Evolutionary conservation across 768 basidiomycete genomes (phyloP).

Genomic region (Lyophyllum semitale): DNA sequence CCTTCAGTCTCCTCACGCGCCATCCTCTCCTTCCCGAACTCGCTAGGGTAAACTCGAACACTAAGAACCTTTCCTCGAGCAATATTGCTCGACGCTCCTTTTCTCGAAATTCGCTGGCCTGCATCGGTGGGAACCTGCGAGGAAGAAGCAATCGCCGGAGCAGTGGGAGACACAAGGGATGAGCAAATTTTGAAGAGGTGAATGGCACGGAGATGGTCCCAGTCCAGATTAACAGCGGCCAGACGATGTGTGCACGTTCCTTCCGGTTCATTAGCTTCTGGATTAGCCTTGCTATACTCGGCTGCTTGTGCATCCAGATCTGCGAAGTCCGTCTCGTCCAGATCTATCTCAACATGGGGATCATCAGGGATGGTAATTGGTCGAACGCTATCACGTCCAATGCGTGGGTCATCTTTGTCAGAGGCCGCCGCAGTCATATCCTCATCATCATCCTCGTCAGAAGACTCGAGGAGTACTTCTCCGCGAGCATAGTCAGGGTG

Average conservation of each 20-base stretch:
- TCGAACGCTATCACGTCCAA: constrained; percentile 48
- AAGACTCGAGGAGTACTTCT: constrained; percentile 84
- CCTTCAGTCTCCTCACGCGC: constrained; percentile 87
- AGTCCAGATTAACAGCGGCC: constrained; percentile 95
- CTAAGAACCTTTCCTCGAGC: constrained; percentile 69
- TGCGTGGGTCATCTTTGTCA: constrained; percentile 41
- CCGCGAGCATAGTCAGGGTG: constrained; percentile 88
- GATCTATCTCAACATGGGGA: constrained; percentile 64
- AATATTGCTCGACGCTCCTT: constrained; percentile 30
- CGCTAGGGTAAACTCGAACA: constrained; percentile 88
- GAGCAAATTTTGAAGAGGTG: constrained; percentile 93
- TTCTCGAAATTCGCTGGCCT: constrained; percentile 16
- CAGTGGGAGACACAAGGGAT: constrained; percentile 72
- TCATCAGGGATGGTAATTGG: constrained; percentile 39
- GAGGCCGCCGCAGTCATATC: constrained; percentile 14
- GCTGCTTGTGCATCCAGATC: constrained; percentile 76
- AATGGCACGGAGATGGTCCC: constrained; percentile 90
- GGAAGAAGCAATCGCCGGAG: constrained; percentile 40
- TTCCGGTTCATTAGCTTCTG: constrained; percentile 40
- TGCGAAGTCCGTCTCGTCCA: constrained; percentile 75
- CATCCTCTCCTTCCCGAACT: constrained; percentile 90
- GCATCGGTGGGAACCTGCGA: constrained; percentile 16
- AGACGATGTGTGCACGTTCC: constrained; percentile 65
- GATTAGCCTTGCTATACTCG: constrained; percentile 53
- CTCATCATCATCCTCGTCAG: constrained; percentile 65